Evolutionary conservation across 768 basidiomycete genomes (phyloP).

Genomic region (Glaciozyma antarctica): DNA sequence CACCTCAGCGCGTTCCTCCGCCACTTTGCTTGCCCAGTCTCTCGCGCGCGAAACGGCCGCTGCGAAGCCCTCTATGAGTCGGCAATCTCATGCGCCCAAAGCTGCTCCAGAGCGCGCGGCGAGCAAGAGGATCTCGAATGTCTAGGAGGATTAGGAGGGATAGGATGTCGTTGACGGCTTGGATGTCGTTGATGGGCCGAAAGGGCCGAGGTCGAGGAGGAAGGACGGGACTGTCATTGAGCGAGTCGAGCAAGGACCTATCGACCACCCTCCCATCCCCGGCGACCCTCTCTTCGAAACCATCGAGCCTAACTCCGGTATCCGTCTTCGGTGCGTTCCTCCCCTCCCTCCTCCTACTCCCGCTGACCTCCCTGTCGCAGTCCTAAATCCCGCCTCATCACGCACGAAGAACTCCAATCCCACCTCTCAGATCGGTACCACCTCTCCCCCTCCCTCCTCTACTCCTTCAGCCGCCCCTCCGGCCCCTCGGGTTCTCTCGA

Average conservation of each 20-base stretch:
- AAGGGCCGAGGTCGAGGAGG: conserved; percentile 31
- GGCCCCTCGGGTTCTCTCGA: conserved; percentile 64
- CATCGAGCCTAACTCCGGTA: conserved; percentile 84
- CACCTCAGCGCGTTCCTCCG: too few species aligned
- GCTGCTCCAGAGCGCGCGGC: neutral
- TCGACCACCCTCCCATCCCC: conserved; percentile 57
- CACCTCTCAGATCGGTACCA: conserved; percentile 76
- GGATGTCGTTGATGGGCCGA: conserved; percentile 13
- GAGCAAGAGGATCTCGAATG: neutral
- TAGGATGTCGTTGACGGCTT: conserved; percentile 15
- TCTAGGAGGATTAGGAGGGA: neutral
- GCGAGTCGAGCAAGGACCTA: conserved; percentile 65
- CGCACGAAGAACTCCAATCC: conserved; percentile 69
- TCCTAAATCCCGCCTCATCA: conserved; percentile 46
- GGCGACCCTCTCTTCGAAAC: conserved; percentile 69
- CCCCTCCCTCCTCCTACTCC: neutral
- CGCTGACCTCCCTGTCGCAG: neutral
- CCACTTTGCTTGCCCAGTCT: too few species aligned
- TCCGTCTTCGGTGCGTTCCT: conserved; percentile 61
- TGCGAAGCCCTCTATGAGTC: neutral
- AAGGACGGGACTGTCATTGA: conserved; percentile 51
- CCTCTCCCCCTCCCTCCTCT: conserved; percentile 76
- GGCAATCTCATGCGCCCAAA: too few species aligned
- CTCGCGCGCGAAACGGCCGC: too few species aligned
- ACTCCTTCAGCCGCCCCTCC: conserved; percentile 70